Evolutionary conservation across 23 red algal genomes (phyloP), one percentile per base, ranked within the genome.

Genomic region (Rhodosorus marinus): DNA sequence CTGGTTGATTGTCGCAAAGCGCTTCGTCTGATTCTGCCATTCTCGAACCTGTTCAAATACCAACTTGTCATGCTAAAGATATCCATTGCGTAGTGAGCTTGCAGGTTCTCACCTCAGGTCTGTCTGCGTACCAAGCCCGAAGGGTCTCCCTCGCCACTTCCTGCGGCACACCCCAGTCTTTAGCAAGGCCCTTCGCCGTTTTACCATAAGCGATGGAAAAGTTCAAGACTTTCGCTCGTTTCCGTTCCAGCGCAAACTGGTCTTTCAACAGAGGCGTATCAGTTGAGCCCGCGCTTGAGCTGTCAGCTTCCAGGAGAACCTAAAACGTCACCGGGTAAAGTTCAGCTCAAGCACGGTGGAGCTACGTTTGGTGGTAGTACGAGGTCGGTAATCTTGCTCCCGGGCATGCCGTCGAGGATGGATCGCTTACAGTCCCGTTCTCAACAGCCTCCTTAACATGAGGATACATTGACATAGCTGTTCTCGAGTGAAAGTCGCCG

Each of bases 181-280:
- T 30, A 20, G 83, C 56, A 21, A 92, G 55, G 14, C 83, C 83
- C 23, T 41, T 61, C 20, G 76, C 47, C 1, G 83, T 92, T 28
- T 92, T 92, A 15, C 83, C 83, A 51, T 92, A 92, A 0, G 83
- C 83, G 24, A 92, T 92, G 15, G 83, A 92, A 68, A 92, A 92
- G 29, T 92, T 92, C 2, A 92, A 42, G 20, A 65, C 75, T 51
- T 92, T 92, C 21, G 83, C 83, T 29, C 71, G 69, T 42, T 69
- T 57, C 53, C 83, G 59, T 42, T 92, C 73, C 9, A 28, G 52
- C 3, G 74, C 33, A 60, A 74, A 92, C 59, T 64, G 54, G 29
- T 92, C 83, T 30, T 92, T 92, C 0, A 92, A 26, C 21, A 92
- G 74, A 27, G 83, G 83, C 21, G 69, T 29, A 1, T 24, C 5